A percentile compares a stretch with the other conserved stretches of the same genome.
These are phyloP conservation scores for Candida maris DNA, from an alignment of 805 yeast genomes.

Conservation along the genomic window DNA sequence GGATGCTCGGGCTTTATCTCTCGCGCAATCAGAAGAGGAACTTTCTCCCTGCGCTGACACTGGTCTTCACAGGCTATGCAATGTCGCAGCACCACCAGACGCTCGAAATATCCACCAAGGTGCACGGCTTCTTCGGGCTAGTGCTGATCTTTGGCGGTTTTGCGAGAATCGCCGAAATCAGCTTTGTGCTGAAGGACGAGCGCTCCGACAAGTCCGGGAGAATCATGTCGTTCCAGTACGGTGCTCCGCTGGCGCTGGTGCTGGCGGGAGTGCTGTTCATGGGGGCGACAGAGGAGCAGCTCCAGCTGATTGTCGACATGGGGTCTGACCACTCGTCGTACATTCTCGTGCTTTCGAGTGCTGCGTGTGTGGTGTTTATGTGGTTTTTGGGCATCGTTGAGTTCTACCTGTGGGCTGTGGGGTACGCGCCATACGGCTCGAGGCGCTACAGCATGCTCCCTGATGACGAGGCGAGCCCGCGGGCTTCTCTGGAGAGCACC, in stretches of 20 bases:
- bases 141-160: slow-evolving; percentile 77
- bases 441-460: slow-evolving; percentile 13
- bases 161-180: slow-evolving; percentile 72
- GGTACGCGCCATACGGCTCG: slow-evolving; percentile 18
- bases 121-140: slow-evolving; percentile 83
- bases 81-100: slow-evolving; percentile 89
- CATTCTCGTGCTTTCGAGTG: slow-evolving; percentile 63
- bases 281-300: slow-evolving; percentile 91
- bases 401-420: slow-evolving; percentile 49
- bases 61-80: slow-evolving; percentile 89
- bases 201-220: slow-evolving; percentile 37
- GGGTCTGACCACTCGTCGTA: slow-evolving; percentile 87
- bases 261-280: slow-evolving; percentile 80
- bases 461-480: slow-evolving; percentile 9
- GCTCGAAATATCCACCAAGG: slow-evolving; percentile 73
- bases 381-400: slow-evolving; percentile 62
- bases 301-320: slow-evolving; percentile 61
- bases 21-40: slow-evolving; percentile 66
- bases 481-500: slow-evolving; percentile 2
- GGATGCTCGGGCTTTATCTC: slow-evolving; percentile 76
- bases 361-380: slow-evolving; percentile 67
- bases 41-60: slow-evolving; percentile 75
- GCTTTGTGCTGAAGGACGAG: slow-evolving; percentile 67
- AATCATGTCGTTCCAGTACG: slow-evolving; percentile 72
- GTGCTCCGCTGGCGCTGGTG: slow-evolving; percentile 79